phyloP scores from a whole-genome alignment of 2,329 filamentous ascomycete genomes.

The Macroventuria anomochaeta region DNA sequence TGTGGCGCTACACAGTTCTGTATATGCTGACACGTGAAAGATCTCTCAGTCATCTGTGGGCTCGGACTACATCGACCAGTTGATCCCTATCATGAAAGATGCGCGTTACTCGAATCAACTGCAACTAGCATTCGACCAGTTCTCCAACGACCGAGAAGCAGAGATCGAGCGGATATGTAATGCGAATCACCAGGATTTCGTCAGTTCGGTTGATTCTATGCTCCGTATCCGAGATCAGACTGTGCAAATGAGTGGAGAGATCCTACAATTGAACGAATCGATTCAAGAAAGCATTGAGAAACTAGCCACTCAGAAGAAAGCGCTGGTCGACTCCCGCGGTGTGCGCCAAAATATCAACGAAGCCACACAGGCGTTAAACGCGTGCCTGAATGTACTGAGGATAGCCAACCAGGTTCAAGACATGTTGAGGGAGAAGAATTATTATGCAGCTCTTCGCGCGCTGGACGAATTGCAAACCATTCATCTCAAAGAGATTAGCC shows the following conservation, averaged over 20 bases:
- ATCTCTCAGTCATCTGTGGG: constrained; percentile 93
- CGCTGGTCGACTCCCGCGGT: constrained; percentile 87
- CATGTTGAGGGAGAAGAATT: constrained; percentile 87
- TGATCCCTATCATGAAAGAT: constrained; percentile 94
- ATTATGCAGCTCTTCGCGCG: constrained; percentile 92
- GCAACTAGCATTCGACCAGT: constrained; percentile 77
- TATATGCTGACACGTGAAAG: constrained; percentile 56
- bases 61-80: constrained; percentile 90
- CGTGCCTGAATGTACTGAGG: constrained; percentile 89
- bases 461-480: constrained; percentile 96
- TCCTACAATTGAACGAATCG: constrained; percentile 88
- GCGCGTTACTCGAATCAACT: constrained; percentile 78
- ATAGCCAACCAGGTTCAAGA: constrained; percentile 95
- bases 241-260: constrained; percentile 85
- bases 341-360: constrained; percentile 97
- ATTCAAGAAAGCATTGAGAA: constrained; percentile 96
- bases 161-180: constrained; percentile 96
- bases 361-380: constrained; percentile 83
- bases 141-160: constrained; percentile 83
- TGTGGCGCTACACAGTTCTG: background rate
- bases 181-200: constrained; percentile 95
- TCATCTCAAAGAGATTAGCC: constrained; percentile 89
- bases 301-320: constrained; percentile 91
- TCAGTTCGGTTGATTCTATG: constrained; percentile 91
- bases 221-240: constrained; percentile 90